Evolutionary conservation across 1,284 basidiomycete genomes (phyloP).

Genomic region (Cerioporus squamosus): DNA sequence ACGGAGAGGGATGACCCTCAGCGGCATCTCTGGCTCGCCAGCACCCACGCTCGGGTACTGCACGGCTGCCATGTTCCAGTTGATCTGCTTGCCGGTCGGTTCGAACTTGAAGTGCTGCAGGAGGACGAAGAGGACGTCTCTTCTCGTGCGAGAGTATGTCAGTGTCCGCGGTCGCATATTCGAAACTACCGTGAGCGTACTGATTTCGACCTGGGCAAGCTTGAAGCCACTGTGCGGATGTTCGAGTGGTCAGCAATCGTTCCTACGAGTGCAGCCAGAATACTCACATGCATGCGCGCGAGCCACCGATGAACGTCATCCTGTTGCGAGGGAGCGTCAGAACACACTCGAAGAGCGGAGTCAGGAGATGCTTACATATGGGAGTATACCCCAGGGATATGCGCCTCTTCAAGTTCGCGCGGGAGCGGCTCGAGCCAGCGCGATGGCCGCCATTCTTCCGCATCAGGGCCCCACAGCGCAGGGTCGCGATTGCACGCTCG

Average conservation of each 20-base stretch:
- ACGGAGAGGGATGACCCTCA: slow-evolving; percentile 12
- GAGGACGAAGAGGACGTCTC: slow-evolving; percentile 23
- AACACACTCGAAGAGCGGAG: too few relatives aligned
- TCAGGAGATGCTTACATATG: neutral
- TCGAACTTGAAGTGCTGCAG: slow-evolving; percentile 24
- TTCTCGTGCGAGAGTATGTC: neutral
- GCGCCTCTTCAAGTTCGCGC: slow-evolving; percentile 8
- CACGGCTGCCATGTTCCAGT: slow-evolving; percentile 24
- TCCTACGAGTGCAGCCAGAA: neutral
- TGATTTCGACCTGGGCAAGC: slow-evolving; percentile 18
- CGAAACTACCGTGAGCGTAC: slow-evolving; percentile 1
- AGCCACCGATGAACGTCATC: slow-evolving; percentile 38
- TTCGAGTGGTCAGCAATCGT: neutral
- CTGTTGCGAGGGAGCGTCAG: slow-evolving; percentile 15
- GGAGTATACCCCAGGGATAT: slow-evolving; percentile 14
- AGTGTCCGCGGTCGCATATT: neutral
- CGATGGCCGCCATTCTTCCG: slow-evolving; percentile 5
- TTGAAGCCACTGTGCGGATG: slow-evolving; percentile 18
- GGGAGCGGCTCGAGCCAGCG: slow-evolving; percentile 15
- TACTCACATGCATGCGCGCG: slow-evolving; percentile 35
- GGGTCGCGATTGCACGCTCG: neutral
- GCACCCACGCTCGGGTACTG: slow-evolving; percentile 21
- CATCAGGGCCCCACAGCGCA: slow-evolving; percentile 7
- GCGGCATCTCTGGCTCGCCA: slow-evolving; percentile 15
- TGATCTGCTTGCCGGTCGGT: slow-evolving; percentile 16